Base-by-base conservation (phyloP, 2,329 filamentous ascomycete species). In the Neopestalotiopsis sp. region DNA sequence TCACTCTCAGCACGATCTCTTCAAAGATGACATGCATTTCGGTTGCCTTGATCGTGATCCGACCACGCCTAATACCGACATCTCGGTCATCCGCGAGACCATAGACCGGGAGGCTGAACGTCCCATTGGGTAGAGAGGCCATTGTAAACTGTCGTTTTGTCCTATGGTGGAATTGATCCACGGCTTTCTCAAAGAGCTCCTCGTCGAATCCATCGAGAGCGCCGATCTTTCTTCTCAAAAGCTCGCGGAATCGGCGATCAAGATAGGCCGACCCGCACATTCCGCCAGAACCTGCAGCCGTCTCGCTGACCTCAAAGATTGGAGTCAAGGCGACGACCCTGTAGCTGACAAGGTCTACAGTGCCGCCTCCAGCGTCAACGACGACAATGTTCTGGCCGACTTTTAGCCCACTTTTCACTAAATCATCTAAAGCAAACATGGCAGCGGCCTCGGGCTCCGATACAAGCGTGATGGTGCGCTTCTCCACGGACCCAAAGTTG, bases 371-470 rank as follows among this genome's bases (percentile, higher is more conserved):
- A 24, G 86, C 86, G 71, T 88, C 86, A 45, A 86, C 85, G 2
- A 88, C 81, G 17, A 88, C 82, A 64, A 88, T 85, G 28, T 81
- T 84, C 49, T 85, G 83, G 28, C 82, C 83, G 14, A 82, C 73
- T 70, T 83, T 77, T 56, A 86, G 74, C 1, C 79, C 80, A 28
- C 81, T 79, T 1, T 79, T 80, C 28, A 81, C 80, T 4, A 85
- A 75, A 9, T 80, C 80, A 66, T 83, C 81, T 5, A 88, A 76
- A 0, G 84, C 82, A 71, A 85, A 86, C 28, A 86, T 77, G 3
- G 85, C 86, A 9, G 86, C 86, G 9, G 85, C 86, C 77, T 88
- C 85, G 17, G 86, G 85, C 69, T 88, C 86, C 0, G 85, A 85
- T 40, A 87, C 81, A 12, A 87, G 79, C 20, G 40, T 24, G 0